Evolutionary conservation across 805 yeast species (phyloP).

Genomic region (Wickerhamiella qilinensis): DNA sequence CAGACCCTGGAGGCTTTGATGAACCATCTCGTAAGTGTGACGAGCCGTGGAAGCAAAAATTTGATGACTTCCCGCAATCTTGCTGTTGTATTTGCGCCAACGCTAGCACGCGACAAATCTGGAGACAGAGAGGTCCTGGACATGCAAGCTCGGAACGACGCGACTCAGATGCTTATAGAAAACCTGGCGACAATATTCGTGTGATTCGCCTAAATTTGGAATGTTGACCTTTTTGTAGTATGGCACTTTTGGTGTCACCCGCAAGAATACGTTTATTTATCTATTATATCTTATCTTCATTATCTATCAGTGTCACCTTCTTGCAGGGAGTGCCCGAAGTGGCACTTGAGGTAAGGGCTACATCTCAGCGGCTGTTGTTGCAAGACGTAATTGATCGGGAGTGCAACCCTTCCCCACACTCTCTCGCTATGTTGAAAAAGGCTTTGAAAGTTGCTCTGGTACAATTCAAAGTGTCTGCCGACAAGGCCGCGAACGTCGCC

Average conservation of each 20-base stretch:
- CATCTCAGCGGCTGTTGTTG: too few relatives aligned
- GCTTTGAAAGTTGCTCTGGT: slow-evolving; percentile 66
- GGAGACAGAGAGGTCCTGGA: slow-evolving; percentile 76
- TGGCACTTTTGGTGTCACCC: too few relatives aligned
- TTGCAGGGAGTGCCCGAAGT: too few relatives aligned
- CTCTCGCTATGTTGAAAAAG: slow-evolving; percentile 27
- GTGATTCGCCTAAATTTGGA: not conserved
- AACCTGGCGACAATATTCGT: slow-evolving; percentile 9
- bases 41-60: slow-evolving; percentile 36
- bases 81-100: slow-evolving; percentile 90
- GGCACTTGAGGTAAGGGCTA: too few relatives aligned
- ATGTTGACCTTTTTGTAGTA: too few relatives aligned
- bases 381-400: too few relatives aligned
- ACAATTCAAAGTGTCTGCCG: slow-evolving; percentile 69
- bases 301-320: too few relatives aligned
- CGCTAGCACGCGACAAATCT: slow-evolving; percentile 59
- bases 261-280: too few relatives aligned
- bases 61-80: slow-evolving; percentile 74
- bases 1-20: slow-evolving; percentile 39
- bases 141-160: slow-evolving; percentile 63
- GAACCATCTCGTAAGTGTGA: slow-evolving; percentile 49
- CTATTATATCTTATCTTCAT: not conserved
- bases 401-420: too few relatives aligned
- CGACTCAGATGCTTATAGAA: slow-evolving; percentile 51
- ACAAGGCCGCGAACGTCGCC: slow-evolving; percentile 59